These are phyloP conservation scores for Coffea canephora DNA, from an alignment of 257 asterid genomes.

Conservation along the genomic window DNA sequence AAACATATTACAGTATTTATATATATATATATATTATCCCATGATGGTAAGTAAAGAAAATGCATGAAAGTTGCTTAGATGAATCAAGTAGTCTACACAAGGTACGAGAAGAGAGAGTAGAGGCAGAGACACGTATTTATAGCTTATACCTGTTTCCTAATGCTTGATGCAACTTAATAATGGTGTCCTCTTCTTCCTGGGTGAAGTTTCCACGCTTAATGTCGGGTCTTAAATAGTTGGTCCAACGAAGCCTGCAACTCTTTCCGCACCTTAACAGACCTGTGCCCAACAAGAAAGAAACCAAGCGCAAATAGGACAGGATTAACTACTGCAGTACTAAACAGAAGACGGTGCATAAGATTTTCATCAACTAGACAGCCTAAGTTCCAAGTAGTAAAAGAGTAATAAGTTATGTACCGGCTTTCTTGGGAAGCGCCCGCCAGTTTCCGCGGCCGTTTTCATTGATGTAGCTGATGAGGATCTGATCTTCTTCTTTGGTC, in stretches of 20 bases:
- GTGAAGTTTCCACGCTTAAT: slow-evolving; percentile 59
- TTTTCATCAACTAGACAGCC: background rate
- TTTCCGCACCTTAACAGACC: too few relatives aligned
- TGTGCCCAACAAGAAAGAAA: background rate
- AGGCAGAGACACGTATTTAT: too few relatives aligned
- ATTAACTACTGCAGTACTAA: too few relatives aligned
- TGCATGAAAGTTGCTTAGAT: background rate
- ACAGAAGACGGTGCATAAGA: background rate
- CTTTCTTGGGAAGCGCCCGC: slow-evolving; percentile 40
- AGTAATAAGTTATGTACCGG: slow-evolving; percentile 19
- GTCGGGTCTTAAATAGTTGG: slow-evolving; percentile 60
- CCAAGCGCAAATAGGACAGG: background rate
- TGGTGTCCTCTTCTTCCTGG: slow-evolving; percentile 49
- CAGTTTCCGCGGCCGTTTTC: slow-evolving; percentile 34
- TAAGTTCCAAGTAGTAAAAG: too few relatives aligned
- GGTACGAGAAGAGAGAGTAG: background rate
- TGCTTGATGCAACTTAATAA: slow-evolving; percentile 40
- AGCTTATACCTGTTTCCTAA: slow-evolving; percentile 31
- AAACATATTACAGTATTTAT: too few relatives aligned
- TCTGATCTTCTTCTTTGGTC: slow-evolving; percentile 36
- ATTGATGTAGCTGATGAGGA: slow-evolving; percentile 27
- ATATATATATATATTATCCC: too few relatives aligned
- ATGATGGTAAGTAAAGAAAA: too few relatives aligned
- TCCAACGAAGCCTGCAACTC: slow-evolving; percentile 76
- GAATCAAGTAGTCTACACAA: background rate